phyloP scores from a whole-genome alignment of 441 rosid species.

The Erodium texanum region DNA sequence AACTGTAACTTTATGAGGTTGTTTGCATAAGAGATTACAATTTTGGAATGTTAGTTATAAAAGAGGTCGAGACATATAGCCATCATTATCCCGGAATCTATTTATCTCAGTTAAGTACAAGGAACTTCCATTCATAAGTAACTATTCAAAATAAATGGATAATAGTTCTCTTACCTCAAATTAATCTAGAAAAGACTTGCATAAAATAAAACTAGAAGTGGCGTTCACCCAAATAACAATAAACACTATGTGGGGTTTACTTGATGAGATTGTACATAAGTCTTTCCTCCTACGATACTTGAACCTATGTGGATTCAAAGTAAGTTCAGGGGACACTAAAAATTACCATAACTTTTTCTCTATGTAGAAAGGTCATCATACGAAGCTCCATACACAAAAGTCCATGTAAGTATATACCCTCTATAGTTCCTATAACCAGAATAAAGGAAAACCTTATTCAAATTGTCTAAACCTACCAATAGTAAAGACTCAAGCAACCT shows the following conservation, averaged over 20 bases:
- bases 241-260: background rate
- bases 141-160: background rate
- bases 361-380: background rate
- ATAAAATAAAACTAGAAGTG: background rate
- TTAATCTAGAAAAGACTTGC: background rate
- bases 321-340: background rate
- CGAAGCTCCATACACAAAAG: background rate
- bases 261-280: conserved; percentile 1
- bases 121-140: background rate
- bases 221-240: background rate
- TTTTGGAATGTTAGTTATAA: background rate
- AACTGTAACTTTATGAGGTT: background rate
- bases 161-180: background rate
- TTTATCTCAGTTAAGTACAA: background rate
- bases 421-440: background rate
- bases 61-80: background rate
- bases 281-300: background rate
- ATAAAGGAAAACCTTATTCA: background rate
- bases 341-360: background rate
- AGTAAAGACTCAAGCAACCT: background rate
- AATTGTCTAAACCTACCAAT: background rate
- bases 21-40: background rate
- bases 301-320: no score
- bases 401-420: background rate
- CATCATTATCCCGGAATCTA: background rate